These are phyloP conservation scores for Pyrus pyrifolia DNA, from an alignment of 306 rosid species.

Conservation along the genomic window DNA sequence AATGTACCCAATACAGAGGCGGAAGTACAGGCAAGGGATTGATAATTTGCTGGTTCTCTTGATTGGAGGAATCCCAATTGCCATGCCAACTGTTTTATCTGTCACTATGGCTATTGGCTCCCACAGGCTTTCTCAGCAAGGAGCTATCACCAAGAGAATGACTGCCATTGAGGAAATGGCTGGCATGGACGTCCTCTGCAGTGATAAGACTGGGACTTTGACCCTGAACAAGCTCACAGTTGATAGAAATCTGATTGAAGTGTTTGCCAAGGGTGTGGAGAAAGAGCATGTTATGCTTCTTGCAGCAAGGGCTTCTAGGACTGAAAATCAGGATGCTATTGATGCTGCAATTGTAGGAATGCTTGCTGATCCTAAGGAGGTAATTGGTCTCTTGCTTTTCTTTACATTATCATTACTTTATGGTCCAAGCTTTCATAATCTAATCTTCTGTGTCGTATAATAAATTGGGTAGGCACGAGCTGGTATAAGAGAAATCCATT, in stretches of 20 bases:
- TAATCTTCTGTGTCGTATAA: neutral
- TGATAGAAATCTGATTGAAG: conserved; percentile 77
- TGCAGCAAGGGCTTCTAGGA: conserved; percentile 97
- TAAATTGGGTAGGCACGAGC: conserved; percentile 74
- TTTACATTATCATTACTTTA: neutral
- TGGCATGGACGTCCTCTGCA: conserved; percentile 98
- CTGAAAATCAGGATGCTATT: conserved; percentile 97
- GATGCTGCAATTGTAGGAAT: conserved; percentile 98
- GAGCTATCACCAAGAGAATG: conserved; percentile 96
- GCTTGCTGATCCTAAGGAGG: conserved; percentile 99
- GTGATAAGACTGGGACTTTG: conserved; percentile 97
- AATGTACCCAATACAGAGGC: conserved; percentile 90
- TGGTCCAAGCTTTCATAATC: neutral
- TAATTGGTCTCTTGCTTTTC: conserved; percentile 9
- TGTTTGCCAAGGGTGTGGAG: conserved; percentile 82
- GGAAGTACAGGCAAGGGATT: conserved; percentile 85
- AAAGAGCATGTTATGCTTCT: conserved; percentile 79
- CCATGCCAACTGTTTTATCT: conserved; percentile 98
- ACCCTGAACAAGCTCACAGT: conserved; percentile 84
- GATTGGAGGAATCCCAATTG: conserved; percentile 99
- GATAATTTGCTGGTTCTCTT: conserved; percentile 91
- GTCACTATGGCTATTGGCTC: conserved; percentile 99
- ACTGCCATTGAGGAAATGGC: conserved; percentile 99
- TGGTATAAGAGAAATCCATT: conserved; percentile 88
- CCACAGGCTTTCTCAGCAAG: conserved; percentile 96